A percentile compares a stretch with the other conserved stretches of the same genome.
phyloP scores from a whole-genome alignment of 345 rosid genomes.

The Kernera saxatilis region DNA sequence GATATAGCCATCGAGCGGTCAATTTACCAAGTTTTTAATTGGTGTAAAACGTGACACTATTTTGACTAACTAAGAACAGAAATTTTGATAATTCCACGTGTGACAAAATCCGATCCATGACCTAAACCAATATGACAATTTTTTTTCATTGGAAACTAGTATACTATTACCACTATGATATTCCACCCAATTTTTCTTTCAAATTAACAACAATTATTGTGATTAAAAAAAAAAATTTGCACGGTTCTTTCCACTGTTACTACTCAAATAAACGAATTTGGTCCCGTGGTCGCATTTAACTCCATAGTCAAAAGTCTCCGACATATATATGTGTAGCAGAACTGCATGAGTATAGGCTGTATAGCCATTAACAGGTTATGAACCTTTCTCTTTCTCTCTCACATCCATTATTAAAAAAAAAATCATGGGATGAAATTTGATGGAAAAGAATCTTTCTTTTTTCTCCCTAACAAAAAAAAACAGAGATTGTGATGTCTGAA shows the following conservation, averaged over 20 bases:
- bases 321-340: constrained; percentile 10
- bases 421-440: not conserved
- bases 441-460: constrained; percentile 7
- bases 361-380: not conserved
- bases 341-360: constrained; percentile 2
- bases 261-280: not conserved
- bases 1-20: too few species aligned
- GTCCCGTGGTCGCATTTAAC: not conserved
- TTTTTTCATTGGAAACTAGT: too few species aligned
- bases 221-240: not conserved
- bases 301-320: constrained; percentile 5
- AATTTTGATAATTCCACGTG: too few species aligned
- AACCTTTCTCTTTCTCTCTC: not conserved
- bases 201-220: too few species aligned
- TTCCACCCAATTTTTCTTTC: too few species aligned
- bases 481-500: constrained; percentile 22
- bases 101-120: too few species aligned
- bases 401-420: not conserved
- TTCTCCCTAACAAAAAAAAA: not conserved
- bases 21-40: too few species aligned
- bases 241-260: not conserved
- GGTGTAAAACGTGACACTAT: too few species aligned
- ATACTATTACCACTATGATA: too few species aligned
- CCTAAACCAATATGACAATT: too few species aligned
- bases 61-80: too few species aligned